Conservation (phyloP, 768 basidiomycete species). For the Termitomyces sp. region DNA sequence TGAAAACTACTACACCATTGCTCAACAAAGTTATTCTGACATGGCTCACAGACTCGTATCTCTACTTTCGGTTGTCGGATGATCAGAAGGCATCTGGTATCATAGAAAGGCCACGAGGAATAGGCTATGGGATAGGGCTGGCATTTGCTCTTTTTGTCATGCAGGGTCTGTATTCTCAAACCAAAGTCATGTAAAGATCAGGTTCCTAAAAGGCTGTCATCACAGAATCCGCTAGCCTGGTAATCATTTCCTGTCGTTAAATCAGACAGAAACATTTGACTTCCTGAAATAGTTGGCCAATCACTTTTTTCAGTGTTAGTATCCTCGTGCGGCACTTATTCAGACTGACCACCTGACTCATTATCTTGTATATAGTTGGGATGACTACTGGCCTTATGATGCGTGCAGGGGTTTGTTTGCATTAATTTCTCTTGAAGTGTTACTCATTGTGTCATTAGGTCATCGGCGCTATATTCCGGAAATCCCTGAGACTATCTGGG, state of each 20-base stretch:
- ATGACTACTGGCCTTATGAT: slow-evolving; percentile 43
- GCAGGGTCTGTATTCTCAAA: slow-evolving; percentile 37
- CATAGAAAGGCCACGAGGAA: slow-evolving; percentile 33
- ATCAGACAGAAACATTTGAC: not conserved
- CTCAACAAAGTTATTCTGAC: slow-evolving; percentile 54
- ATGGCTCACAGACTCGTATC: slow-evolving; percentile 49
- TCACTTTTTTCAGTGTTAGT: slow-evolving; percentile 36
- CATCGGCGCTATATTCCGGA: slow-evolving; percentile 51
- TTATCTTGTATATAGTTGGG: slow-evolving; percentile 21
- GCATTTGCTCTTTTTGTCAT: slow-evolving; percentile 53
- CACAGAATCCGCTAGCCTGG: slow-evolving; percentile 35
- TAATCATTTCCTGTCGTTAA: slow-evolving; percentile 13
- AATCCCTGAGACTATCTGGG: slow-evolving; percentile 62
- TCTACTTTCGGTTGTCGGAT: slow-evolving; percentile 29
- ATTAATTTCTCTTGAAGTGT: not conserved
- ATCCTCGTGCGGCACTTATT: not conserved
- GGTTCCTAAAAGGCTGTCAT: not conserved
- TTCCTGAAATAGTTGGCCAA: slow-evolving; percentile 28
- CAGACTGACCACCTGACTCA: not conserved
- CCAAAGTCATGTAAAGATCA: not conserved
- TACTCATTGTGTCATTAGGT: slow-evolving; percentile 18
- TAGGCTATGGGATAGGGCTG: slow-evolving; percentile 60
- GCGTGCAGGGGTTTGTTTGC: slow-evolving; percentile 40
- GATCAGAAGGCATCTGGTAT: slow-evolving; percentile 28
- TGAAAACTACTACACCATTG: slow-evolving; percentile 50